These are phyloP conservation scores for Forsythia viridissima DNA, from an alignment of 257 asterid species.

Conservation along the genomic window DNA sequence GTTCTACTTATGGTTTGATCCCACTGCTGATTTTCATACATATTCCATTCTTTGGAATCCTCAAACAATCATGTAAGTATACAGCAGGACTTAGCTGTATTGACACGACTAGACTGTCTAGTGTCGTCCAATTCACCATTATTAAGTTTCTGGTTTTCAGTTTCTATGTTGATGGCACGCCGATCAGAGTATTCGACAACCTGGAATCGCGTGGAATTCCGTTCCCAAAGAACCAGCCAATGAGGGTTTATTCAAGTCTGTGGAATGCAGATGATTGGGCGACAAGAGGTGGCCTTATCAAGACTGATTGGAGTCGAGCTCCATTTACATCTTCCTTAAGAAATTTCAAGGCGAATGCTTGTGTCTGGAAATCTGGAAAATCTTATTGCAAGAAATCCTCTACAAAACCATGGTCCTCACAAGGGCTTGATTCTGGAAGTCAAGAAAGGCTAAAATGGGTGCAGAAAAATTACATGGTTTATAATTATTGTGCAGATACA, in stretches of 20 bases:
- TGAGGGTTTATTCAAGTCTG: slow-evolving; percentile 29
- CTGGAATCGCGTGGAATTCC: slow-evolving; percentile 24
- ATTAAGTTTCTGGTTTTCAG: slow-evolving; percentile 15
- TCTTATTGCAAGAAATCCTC: slow-evolving; percentile 22
- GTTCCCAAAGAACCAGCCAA: slow-evolving; percentile 34
- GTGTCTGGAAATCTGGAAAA: slow-evolving; percentile 32
- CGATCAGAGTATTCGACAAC: slow-evolving; percentile 44
- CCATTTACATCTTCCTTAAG: slow-evolving; percentile 37
- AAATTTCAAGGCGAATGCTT: slow-evolving; percentile 32
- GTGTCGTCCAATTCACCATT: not conserved
- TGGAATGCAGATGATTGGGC: slow-evolving; percentile 53
- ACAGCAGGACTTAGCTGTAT: not conserved
- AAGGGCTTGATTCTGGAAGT: slow-evolving; percentile 18
- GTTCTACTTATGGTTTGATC: slow-evolving; percentile 57
- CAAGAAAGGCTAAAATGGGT: slow-evolving; percentile 35
- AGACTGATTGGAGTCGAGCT: slow-evolving; percentile 46
- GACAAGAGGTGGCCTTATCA: slow-evolving; percentile 45
- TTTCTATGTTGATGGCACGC: slow-evolving; percentile 36
- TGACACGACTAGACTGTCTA: not conserved
- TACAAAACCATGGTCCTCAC: slow-evolving; percentile 21
- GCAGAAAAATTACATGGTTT: slow-evolving; percentile 45
- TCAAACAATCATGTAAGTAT: slow-evolving; percentile 33
- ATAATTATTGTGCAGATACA: slow-evolving; percentile 39
- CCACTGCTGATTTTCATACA: slow-evolving; percentile 43
- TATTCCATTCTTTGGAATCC: slow-evolving; percentile 55